Evolutionary conservation across 2,329 filamentous ascomycete species (phyloP).

Genomic region (Septoria linicola): DNA sequence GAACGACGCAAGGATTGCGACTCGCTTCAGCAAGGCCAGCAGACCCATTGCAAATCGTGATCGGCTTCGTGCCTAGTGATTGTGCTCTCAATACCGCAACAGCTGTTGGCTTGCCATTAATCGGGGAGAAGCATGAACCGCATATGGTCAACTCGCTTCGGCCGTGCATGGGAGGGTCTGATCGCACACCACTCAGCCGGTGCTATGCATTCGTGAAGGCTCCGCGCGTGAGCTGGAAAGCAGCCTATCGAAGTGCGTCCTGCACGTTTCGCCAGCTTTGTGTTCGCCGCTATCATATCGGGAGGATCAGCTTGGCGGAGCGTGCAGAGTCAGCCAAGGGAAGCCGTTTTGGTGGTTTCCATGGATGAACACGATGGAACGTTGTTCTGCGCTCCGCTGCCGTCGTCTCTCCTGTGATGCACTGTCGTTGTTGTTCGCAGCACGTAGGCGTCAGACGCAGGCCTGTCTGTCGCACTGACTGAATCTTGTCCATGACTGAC

Average conservation of each 20-base stretch:
- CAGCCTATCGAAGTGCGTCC: neutral
- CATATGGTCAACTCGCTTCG: too few relatives aligned
- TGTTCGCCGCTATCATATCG: neutral
- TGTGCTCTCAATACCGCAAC: too few relatives aligned
- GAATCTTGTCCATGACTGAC: too few relatives aligned
- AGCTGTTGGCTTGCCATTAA: too few relatives aligned
- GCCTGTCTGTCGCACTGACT: neutral
- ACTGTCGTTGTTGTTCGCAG: neutral
- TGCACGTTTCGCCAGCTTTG: neutral
- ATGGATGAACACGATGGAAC: neutral
- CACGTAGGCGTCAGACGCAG: neutral
- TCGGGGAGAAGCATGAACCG: too few relatives aligned
- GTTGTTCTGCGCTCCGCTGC: neutral
- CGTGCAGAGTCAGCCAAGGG: neutral
- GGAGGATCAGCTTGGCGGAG: neutral
- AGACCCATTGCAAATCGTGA: too few relatives aligned
- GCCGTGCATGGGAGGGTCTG: too few relatives aligned
- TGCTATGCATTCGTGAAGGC: too few relatives aligned
- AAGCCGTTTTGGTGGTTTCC: neutral
- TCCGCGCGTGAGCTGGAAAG: too few relatives aligned
- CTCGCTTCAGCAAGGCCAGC: neutral
- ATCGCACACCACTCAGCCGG: neutral
- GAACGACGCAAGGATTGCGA: neutral
- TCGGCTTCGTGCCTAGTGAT: too few relatives aligned
- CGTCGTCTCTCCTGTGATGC: neutral